These are phyloP conservation scores for Xylariaceae sp. DNA, from an alignment of 2,329 filamentous ascomycete species.

Conservation along the genomic window DNA sequence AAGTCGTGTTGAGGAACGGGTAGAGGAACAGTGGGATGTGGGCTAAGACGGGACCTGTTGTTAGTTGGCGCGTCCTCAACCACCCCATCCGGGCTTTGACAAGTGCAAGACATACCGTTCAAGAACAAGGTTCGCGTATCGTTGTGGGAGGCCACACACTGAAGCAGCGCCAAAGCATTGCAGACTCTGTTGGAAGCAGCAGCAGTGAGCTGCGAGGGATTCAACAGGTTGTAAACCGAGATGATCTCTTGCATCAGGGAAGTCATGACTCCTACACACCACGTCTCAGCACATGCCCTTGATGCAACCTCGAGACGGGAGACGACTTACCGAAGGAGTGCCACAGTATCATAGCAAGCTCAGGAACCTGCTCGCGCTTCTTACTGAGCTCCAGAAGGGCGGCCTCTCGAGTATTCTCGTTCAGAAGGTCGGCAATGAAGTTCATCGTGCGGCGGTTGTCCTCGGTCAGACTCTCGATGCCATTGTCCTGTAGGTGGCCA, in stretches of 20 bases:
- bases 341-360: conserved; percentile 93
- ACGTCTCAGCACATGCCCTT: conserved; percentile 7
- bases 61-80: no score
- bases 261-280: conserved; percentile 81
- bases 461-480: conserved; percentile 69
- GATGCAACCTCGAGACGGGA: neutral
- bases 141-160: conserved; percentile 96
- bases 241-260: conserved; percentile 97
- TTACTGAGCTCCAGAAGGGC: conserved; percentile 95
- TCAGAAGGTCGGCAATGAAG: conserved; percentile 88
- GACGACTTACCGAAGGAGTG: conserved; percentile 84
- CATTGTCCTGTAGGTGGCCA: conserved; percentile 48
- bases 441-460: conserved; percentile 89
- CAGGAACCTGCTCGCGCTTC: conserved; percentile 96
- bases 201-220: conserved; percentile 92
- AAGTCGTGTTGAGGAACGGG: conserved; percentile 96
- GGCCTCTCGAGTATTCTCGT: conserved; percentile 79
- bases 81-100: no score
- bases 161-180: conserved; percentile 89
- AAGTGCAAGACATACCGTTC: conserved; percentile 71
- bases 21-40: conserved; percentile 98
- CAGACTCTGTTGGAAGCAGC: conserved; percentile 97
- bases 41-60: conserved; percentile 53
- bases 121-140: conserved; percentile 92
- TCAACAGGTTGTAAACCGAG: conserved; percentile 93